Evolutionary conservation across 2,329 filamentous ascomycete species (phyloP).

Genomic region (Clarireedia paspali): DNA sequence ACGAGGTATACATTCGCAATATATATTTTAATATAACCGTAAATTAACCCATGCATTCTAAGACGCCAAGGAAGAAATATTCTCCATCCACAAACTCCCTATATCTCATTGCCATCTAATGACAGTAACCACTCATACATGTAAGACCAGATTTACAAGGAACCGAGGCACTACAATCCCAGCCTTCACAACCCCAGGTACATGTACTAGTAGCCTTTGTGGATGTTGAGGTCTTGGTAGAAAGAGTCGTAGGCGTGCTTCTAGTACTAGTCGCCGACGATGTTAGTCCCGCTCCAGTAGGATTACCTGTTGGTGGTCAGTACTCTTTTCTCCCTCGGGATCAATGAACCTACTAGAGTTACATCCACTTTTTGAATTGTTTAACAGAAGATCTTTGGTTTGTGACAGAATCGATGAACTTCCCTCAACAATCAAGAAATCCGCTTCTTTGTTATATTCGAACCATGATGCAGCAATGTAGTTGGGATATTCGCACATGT

Average conservation of each 20-base stretch:
- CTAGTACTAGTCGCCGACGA: background rate
- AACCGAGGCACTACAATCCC: slow-evolving; percentile 3
- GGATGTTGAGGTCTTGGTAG: background rate
- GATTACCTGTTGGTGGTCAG: background rate
- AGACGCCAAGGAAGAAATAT: background rate
- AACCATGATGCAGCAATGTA: slow-evolving; percentile 10
- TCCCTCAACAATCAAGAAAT: slow-evolving; percentile 9
- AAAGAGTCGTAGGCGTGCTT: background rate
- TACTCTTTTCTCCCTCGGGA: background rate
- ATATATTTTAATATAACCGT: background rate
- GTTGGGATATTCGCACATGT: slow-evolving; percentile 10
- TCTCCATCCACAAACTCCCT: background rate
- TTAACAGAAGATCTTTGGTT: background rate
- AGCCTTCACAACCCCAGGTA: slow-evolving; percentile 7
- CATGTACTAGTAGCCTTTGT: background rate
- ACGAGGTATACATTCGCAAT: background rate
- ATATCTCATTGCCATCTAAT: background rate
- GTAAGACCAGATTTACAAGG: background rate
- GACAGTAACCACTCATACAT: slow-evolving; percentile 3
- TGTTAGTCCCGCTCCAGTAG: background rate
- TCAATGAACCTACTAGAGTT: background rate
- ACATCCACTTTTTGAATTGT: slow-evolving; percentile 5
- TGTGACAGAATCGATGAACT: background rate
- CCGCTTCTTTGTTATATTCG: slow-evolving; percentile 7
- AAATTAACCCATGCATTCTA: too few species aligned